Conservation (phyloP, 768 basidiomycete species). For the Tylopilus subfusipes region DNA sequence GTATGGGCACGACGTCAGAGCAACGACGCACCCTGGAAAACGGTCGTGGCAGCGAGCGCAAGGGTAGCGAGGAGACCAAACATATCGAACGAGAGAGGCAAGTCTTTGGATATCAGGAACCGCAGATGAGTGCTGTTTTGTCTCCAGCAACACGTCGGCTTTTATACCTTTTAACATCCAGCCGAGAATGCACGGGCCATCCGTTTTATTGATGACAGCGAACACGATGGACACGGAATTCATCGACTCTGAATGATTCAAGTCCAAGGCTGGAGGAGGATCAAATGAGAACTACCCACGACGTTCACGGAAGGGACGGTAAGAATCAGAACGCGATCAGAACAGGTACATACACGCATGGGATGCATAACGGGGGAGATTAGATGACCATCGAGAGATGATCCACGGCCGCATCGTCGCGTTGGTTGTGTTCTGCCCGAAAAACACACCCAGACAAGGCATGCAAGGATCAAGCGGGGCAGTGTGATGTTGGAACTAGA, state of each 20-base stretch:
- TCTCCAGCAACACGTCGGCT: neutral
- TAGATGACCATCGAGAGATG: neutral
- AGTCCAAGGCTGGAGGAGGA: neutral
- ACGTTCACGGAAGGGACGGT: neutral
- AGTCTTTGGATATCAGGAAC: neutral
- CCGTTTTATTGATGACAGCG: neutral
- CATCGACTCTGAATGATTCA: neutral
- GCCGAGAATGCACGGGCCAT: too few species aligned
- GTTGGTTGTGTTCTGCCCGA: neutral
- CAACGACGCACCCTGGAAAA: conserved; percentile 17
- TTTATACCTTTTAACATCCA: conserved; percentile 20
- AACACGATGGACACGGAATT: neutral
- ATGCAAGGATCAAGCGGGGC: neutral
- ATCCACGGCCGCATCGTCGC: neutral
- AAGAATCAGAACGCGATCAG: neutral
- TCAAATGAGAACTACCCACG: neutral
- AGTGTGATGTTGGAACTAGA: too few species aligned
- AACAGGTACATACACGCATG: too few species aligned
- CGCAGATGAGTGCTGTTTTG: neutral
- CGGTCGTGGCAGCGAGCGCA: conserved; percentile 11
- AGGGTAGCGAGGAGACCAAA: conserved; percentile 15
- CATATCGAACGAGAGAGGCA: conserved; percentile 11
- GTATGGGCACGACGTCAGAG: neutral
- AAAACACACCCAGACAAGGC: neutral
- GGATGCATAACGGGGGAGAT: too few species aligned